Conservation (phyloP, 164 flowering plant species). For the Piper longum region DNA sequence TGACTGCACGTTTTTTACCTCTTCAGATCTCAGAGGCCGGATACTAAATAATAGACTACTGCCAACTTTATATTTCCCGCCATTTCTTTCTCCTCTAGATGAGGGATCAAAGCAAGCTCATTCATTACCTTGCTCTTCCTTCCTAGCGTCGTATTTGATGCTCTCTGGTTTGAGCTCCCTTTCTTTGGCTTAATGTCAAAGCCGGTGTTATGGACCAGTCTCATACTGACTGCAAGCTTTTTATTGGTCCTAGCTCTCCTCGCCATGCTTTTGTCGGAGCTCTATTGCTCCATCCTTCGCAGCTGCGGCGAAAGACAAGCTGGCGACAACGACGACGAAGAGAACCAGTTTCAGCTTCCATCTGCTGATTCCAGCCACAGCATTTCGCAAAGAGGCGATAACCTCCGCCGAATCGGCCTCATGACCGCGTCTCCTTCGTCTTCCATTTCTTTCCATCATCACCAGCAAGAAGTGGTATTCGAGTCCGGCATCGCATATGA, state of each 20-base stretch:
- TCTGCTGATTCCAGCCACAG: conserved; percentile 63
- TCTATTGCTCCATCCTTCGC: conserved; percentile 73
- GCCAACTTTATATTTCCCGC: conserved; percentile 3
- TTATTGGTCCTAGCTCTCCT: conserved; percentile 47
- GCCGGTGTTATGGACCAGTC: conserved; percentile 60
- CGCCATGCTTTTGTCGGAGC: conserved; percentile 62
- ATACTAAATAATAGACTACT: neutral
- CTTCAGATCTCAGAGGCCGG: neutral
- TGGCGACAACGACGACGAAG: conserved; percentile 9
- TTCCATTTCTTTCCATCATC: conserved; percentile 1
- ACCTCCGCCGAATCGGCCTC: conserved; percentile 14
- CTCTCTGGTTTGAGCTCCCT: neutral
- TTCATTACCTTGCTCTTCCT: neutral
- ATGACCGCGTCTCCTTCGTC: conserved; percentile 12
- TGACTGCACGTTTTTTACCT: neutral
- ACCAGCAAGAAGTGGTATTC: conserved; percentile 2
- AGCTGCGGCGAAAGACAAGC: conserved; percentile 5
- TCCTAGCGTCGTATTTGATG: neutral
- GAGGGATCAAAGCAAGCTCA: neutral
- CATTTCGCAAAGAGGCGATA: neutral
- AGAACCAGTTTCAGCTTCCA: conserved; percentile 27
- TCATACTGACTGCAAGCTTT: conserved; percentile 46
- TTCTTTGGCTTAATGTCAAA: conserved; percentile 4
- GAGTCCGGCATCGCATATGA: conserved; percentile 1
- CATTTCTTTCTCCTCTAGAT: neutral